A percentile compares a stretch with the other conserved stretches of the same genome.
Conservation (phyloP, 2,329 filamentous ascomycete species). For the Ophiostoma himal-ulmi region DNA sequence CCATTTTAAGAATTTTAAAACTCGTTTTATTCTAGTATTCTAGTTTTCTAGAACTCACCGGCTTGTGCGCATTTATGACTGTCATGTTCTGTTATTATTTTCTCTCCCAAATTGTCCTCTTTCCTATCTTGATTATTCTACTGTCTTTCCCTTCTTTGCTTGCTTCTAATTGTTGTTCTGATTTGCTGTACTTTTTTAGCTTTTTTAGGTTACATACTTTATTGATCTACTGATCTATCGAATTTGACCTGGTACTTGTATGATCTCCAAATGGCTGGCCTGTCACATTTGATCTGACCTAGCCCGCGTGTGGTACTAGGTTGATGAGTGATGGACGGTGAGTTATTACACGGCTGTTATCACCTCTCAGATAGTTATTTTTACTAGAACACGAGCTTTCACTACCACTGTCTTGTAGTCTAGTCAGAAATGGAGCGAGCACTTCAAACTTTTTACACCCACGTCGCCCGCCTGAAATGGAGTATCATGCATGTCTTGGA, state of each 20-base stretch:
- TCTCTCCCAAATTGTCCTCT: not conserved
- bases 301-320: not conserved
- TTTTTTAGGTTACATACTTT: not conserved
- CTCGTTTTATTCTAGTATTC: not conserved
- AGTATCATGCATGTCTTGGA: not conserved
- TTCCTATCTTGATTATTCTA: not conserved
- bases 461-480: not conserved
- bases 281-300: not conserved
- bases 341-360: not conserved
- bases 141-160: not conserved
- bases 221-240: not conserved
- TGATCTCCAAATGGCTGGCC: not conserved
- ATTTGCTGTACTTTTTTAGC: not conserved
- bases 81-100: not conserved
- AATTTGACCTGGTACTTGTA: not conserved
- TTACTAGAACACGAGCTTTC: not conserved
- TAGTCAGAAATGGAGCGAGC: no score
- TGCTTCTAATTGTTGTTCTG: not conserved
- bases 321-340: not conserved
- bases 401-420: not conserved
- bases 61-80: not conserved
- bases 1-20: slow-evolving; percentile 1
- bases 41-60: not conserved
- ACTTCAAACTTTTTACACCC: no score
- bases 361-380: not conserved